Percentiles rank a stretch among this genome's conserved stretches.
Evolutionary conservation across 768 basidiomycete genomes (phyloP).

Genomic region (Hortiboletus campestris): DNA sequence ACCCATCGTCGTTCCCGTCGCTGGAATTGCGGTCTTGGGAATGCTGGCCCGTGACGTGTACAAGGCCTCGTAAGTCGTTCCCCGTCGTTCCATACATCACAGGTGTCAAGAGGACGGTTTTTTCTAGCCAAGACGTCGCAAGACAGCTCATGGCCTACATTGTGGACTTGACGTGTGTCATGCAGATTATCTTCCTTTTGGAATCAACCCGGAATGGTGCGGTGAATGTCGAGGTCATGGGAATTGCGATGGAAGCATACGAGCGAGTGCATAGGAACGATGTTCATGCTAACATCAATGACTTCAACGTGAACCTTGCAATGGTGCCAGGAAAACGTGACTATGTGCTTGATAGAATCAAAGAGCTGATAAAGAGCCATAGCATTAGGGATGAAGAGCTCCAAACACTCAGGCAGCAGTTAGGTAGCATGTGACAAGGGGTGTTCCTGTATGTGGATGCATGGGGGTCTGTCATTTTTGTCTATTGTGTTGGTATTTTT

Average conservation of each 20-base stretch:
- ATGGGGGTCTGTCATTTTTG: neutral
- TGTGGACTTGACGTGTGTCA: neutral
- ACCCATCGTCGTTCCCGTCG: slow-evolving; percentile 3
- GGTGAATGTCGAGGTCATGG: neutral
- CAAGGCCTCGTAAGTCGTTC: neutral
- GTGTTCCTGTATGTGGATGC: neutral
- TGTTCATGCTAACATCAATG: neutral
- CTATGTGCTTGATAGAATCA: neutral
- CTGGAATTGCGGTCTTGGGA: neutral
- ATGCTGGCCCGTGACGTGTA: neutral
- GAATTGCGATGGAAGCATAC: neutral
- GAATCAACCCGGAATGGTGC: too few relatives aligned
- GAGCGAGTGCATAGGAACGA: neutral
- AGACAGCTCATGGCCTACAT: neutral
- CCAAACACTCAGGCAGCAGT: neutral
- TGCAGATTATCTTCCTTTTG: neutral
- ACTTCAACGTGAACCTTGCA: neutral
- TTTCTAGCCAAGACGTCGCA: neutral
- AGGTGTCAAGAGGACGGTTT: too few relatives aligned
- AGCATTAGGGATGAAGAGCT: neutral
- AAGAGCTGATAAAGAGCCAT: neutral
- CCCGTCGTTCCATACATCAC: neutral
- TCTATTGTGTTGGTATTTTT: neutral
- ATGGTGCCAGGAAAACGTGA: neutral
- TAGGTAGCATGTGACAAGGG: neutral